Conservation (phyloP, 352 stramenopile genomes). For the Stramenopiles sp. region DNA sequence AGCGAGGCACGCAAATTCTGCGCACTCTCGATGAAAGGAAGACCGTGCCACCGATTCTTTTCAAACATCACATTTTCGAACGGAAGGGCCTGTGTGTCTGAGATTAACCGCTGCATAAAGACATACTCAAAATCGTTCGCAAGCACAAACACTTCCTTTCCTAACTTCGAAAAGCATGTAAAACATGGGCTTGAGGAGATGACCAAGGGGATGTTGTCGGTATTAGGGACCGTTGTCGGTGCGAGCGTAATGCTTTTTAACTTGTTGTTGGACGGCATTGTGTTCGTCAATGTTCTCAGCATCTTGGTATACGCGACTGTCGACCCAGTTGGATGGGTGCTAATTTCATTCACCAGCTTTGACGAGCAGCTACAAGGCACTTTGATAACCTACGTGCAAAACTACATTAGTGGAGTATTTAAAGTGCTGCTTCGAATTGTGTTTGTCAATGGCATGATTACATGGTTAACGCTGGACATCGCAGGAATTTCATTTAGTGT, state of each 20-base stretch:
- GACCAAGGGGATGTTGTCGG: too few species aligned
- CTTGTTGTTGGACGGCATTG: background rate
- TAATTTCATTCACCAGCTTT: background rate
- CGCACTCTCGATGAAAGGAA: too few species aligned
- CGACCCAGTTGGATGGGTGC: background rate
- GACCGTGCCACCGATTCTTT: too few species aligned
- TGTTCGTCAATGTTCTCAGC: background rate
- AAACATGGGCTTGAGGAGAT: too few species aligned
- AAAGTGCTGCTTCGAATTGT: background rate
- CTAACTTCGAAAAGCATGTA: too few species aligned
- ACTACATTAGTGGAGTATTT: background rate
- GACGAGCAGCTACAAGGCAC: background rate
- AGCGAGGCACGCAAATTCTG: too few species aligned
- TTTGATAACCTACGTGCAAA: background rate
- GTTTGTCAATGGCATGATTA: background rate
- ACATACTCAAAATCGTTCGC: too few species aligned
- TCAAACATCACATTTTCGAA: too few species aligned
- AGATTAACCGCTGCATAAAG: too few species aligned
- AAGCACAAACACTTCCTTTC: too few species aligned
- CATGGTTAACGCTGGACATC: background rate
- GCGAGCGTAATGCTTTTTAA: background rate
- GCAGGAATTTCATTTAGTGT: background rate
- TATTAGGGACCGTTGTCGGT: background rate
- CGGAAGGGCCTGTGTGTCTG: too few species aligned
- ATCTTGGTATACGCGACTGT: background rate